Base-by-base conservation (phyloP, 2,329 filamentous ascomycete species). In the Stemphylium vesicarium region DNA sequence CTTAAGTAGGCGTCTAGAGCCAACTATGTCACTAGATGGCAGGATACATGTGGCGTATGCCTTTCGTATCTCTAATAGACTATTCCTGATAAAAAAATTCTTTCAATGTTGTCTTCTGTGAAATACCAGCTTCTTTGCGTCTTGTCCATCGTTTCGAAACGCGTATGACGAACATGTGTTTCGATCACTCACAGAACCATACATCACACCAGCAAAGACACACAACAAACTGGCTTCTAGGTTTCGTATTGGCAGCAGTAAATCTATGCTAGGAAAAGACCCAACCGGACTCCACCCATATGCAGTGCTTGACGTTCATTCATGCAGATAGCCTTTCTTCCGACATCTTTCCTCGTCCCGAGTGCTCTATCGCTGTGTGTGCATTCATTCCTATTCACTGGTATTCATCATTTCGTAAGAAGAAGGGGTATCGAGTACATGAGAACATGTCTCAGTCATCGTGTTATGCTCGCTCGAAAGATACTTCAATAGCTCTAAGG, bases 301-400 rank as follows among this genome's bases (percentile, higher is more conserved):
- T 55, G 50, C 50, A 53, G 29, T 33, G 46, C 41, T 55, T 45
- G 33, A 31, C 52, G 20, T 33, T 54, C 29, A 31, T 32, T 52
- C 50, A 35, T 52, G 13, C 35, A 29, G 20, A 26, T 22, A 40
- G 37, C 40, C 36, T 18, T 22, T 41, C 20, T 24, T 38, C 9
- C 20, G 16, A 29, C 26, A 11, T 31, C 11, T 15, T 29, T n/a
- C 24, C 31, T 44, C 35, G 7, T 32, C 13, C 38, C 38, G 32
- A 24, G 33, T 16, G 33, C 15, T 32, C 13, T 38, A 20, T 26
- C 24, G 4, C 10, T 32, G 36, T 50, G 36, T 50, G 18, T 50
- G 24, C 37, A 40, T 20, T 10, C 40, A 38, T 50, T 18, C 26
- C 26, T 29, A 29, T 29, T 15, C 35, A 36, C 44, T 13, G 15